Base-by-base conservation (phyloP, 495 filamentous ascomycete genomes). In the Annulohypoxylon stygium region DNA sequence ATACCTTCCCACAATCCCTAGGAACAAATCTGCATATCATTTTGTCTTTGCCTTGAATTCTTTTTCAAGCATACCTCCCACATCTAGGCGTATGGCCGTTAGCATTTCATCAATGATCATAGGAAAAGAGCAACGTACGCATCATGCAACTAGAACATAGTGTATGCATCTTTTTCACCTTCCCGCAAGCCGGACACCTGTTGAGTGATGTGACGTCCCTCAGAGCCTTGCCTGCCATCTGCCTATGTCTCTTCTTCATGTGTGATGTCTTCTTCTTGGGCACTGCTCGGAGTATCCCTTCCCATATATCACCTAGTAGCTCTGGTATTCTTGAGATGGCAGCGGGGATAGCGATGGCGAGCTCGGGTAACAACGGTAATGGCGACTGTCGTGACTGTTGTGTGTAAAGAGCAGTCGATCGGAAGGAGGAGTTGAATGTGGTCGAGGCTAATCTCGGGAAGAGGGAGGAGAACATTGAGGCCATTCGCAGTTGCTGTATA, bases 211-310 rank as follows among this genome's bases (percentile, higher is more conserved):
- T 95, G 20, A 97, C 89, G 78, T 98, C 96, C 85, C 95, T 93
- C 77, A 98, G 84, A 43, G 89, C 94, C 81, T 98, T 98, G 75
- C 95, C 95, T 16, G 93, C 95, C 89, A 98, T 90, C 74, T 95
- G 93, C 74, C 97, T 88, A 75, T 93, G 90, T 70, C 96, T 91
- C 84, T 93, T 97, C 86, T 97, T 98, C 87, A 93, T 93, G 81
- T 99, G 92, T 25, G 95, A 97, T 9, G 94, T 97, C 89, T 98
- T 99, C 84, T 97, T 98, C 87, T 99, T 99, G 9, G 96, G 96
- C 5, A 97, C 96, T 3, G 96, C 96, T 70, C 90, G 90, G 37
- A 99, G 89, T 41, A 98, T 88, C 2, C 92, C 93, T 69, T 97
- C 97, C 93, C 95, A 98, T 68, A 99, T 87, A 41, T 90, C 92